Base-by-base conservation (phyloP, 345 rosid genomes). In the Nephelium lappaceum region DNA sequence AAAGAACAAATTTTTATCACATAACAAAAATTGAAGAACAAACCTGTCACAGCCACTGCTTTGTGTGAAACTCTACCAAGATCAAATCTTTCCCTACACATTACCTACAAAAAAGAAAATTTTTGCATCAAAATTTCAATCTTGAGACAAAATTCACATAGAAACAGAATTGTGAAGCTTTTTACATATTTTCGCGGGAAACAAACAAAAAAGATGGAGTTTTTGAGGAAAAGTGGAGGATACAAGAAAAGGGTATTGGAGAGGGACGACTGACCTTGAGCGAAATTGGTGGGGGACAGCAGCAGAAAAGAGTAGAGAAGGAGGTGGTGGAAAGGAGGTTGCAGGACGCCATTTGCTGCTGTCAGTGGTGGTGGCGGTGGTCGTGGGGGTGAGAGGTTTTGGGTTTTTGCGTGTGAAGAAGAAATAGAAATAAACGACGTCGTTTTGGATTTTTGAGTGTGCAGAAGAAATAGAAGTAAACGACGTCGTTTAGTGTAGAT, bases 261-360 rank as follows among this genome's bases (percentile, higher is more conserved):
- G 70, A 66, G 72, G 18, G 36, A 66, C 47, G 2, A 31, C 36
- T 72, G 55, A 83, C 88, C 83, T 79, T 55, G 73, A 15, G 1
- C 38, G 72, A 23, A 62, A 24, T 10, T 16, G 70, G 78, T 0
- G 76, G 38, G 24, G 76, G 36, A 38, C 69, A 23, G 64, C 62
- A 57, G 62, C 64, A 42, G 39, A 79, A 74, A 69, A 73, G 83
- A 63, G 5, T 18, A 24, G 19, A 69, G 66, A 79, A 78, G 73
- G 67, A 74, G 11, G 68, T 16, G 53, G 77, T 16, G 51, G 77
- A 76, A 71, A 83, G 24, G 1, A 64, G 14, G 70, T 60, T 60
- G 64, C 41, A 38, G 51, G 41, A 45, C 55, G 84, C 88, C 88
- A 86, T 83, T 60, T 41, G 73, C 63, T 47, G 74, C 69, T 63